phyloP scores from a whole-genome alignment of 164 flowering plant genomes.

The Litsea cubeba region DNA sequence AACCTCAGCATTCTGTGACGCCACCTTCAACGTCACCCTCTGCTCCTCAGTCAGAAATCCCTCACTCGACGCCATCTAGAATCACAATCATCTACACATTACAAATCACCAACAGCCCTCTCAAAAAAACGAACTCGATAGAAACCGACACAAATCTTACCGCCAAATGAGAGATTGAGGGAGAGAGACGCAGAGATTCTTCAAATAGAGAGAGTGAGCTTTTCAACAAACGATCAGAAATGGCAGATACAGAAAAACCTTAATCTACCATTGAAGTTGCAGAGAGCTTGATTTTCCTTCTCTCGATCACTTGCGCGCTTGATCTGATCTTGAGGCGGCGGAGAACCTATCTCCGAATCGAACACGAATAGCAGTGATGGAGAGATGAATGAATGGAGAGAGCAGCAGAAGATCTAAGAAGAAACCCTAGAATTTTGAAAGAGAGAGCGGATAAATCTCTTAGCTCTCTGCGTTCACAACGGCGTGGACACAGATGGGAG shows the following conservation, averaged over 20 bases:
- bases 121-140: too few relatives aligned
- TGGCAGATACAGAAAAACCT: background rate
- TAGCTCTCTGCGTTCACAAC: background rate
- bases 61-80: constrained; percentile 64
- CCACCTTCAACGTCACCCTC: constrained; percentile 66
- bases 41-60: constrained; percentile 91
- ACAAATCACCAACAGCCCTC: constrained; percentile 1
- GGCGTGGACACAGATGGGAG: background rate
- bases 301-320: background rate
- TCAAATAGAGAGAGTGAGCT: too few relatives aligned
- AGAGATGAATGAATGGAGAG: background rate
- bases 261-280: background rate
- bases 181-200: background rate
- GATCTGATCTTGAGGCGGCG: background rate
- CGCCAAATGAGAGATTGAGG: background rate
- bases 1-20: constrained; percentile 55
- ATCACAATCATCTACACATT: background rate
- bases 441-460: too few relatives aligned
- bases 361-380: background rate
- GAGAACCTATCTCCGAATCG: background rate
- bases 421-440: constrained; percentile 4
- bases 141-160: background rate
- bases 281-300: background rate
- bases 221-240: background rate
- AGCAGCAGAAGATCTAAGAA: background rate